Evolutionary conservation across 2,329 filamentous ascomycete genomes (phyloP).

Genomic region (Thelonectria olida): DNA sequence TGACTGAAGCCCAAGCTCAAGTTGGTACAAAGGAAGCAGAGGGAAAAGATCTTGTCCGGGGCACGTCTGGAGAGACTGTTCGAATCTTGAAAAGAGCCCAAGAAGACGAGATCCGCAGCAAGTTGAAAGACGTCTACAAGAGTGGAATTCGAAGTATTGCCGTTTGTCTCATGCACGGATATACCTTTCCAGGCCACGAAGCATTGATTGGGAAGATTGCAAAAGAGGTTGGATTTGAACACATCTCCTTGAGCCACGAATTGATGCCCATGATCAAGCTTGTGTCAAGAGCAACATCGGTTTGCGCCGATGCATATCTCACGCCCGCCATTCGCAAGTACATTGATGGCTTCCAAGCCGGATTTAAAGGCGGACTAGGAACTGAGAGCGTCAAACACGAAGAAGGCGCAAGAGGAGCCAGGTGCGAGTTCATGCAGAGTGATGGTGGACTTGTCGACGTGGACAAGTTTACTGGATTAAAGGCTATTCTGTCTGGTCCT

Average conservation of each 20-base stretch:
- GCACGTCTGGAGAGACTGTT: conserved; percentile 75
- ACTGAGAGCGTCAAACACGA: conserved; percentile 76
- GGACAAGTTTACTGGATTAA: conserved; percentile 83
- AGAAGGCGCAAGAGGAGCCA: conserved; percentile 71
- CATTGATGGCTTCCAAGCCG: conserved; percentile 78
- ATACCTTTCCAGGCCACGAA: conserved; percentile 90
- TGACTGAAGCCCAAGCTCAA: conserved; percentile 63
- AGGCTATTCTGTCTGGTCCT: conserved; percentile 87
- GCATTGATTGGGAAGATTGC: conserved; percentile 80
- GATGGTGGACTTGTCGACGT: conserved; percentile 80
- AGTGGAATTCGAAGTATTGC: conserved; percentile 82
- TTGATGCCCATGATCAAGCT: conserved; percentile 57
- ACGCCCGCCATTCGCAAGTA: conserved; percentile 54
- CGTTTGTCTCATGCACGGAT: conserved; percentile 91
- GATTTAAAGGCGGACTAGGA: conserved; percentile 84
- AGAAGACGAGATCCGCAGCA: conserved; percentile 61
- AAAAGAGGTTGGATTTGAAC: conserved; percentile 75
- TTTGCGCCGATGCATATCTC: conserved; percentile 56
- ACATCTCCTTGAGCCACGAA: conserved; percentile 69
- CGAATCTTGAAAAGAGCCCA: conserved; percentile 70
- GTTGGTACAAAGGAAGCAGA: conserved; percentile 57
- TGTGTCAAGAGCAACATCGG: conserved; percentile 53
- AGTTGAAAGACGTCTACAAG: conserved; percentile 70
- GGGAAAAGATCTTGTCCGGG: conserved; percentile 70
- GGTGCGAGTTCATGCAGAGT: conserved; percentile 96